Percentiles rank a stretch among this genome's conserved stretches.
These are phyloP conservation scores for Lobosporangium transversale DNA, from an alignment of 192 early-diverging fungal genomes.

Conservation along the genomic window DNA sequence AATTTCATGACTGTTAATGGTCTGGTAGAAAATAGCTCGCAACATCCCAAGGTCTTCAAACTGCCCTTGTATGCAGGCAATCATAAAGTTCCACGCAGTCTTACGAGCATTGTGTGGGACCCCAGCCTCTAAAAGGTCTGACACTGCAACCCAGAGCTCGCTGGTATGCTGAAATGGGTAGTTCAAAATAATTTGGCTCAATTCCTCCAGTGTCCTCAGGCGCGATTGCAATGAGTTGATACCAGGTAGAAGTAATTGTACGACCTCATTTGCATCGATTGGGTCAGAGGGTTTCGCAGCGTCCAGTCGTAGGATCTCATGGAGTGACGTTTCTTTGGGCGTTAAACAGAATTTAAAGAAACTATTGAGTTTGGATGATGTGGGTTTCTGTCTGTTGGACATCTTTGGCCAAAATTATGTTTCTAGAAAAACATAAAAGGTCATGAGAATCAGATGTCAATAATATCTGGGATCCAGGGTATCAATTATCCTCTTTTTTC, in stretches of 20 bases:
- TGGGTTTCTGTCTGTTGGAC: constrained; percentile 23
- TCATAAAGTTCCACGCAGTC: constrained; percentile 67
- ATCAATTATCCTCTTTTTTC: no score
- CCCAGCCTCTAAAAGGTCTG: constrained; percentile 56
- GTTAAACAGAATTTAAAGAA: constrained; percentile 46
- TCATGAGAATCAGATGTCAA: no score
- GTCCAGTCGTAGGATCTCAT: constrained; percentile 40
- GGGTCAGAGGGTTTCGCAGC: constrained; percentile 49
- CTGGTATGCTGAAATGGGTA: constrained; percentile 65
- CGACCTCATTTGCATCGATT: constrained; percentile 62
- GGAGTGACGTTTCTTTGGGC: constrained; percentile 33
- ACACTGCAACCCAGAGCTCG: constrained; percentile 62
- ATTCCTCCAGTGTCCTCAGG: constrained; percentile 58
- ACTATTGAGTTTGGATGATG: constrained; percentile 40
- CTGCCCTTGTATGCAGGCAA: constrained; percentile 65
- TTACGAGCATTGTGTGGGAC: constrained; percentile 62
- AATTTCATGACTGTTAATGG: constrained; percentile 57
- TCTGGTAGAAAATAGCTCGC: constrained; percentile 63
- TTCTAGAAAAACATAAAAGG: no score
- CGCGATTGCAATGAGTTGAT: constrained; percentile 51
- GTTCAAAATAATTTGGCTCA: constrained; percentile 55
- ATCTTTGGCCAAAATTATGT: no score
- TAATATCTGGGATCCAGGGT: no score
- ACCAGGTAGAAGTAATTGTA: constrained; percentile 55
- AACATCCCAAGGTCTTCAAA: constrained; percentile 66